Base-by-base conservation (phyloP, 169 alveolate species). In the Cryptosporidium andersoni region DNA sequence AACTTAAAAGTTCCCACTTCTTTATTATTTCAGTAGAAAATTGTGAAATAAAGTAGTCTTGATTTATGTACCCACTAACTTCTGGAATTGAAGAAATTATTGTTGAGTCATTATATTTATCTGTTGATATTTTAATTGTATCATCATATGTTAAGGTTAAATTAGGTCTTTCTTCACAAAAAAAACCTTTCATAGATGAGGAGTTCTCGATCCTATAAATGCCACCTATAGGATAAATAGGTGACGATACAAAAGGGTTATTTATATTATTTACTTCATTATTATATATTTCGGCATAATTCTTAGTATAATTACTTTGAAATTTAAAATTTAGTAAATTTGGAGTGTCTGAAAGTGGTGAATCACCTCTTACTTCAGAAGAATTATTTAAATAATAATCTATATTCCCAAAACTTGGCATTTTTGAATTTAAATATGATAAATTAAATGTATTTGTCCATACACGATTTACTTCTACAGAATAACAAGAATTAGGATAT, bases 401-500 rank as follows among this genome's bases (percentile, higher is more conserved):
- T 1, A 16, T 58, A 45, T 5, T 47, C 3, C 48, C 39, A 43
- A 14, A 25, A 37, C 34, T 51, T 11, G 39, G 9, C 1, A 37
- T 40, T 51, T 51, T 43, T 16, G 9, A 11, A 12, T 34, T 14
- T 45, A 65, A 88, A 82, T 43, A 12, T 42, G 80, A 64, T 11
- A 37, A 49, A 11, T 65, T 81, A 16, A 64, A 42, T 25, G 65
- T 40, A 4, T 64, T 34, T n/a, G 82, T 82, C 82, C 51, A 67
- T 66, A 85, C 65, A 34, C 94, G 66, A 49, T 90, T 90, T 66
- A 80, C 62, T 82, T 91, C 94, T 3, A 92, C 92, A 37, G 80
- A 64, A 68, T 89, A 91, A 64, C 93, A 91, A 2, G 91, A 91
- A 47, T 90, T 90, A 12, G 93, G 82, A 64, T 89, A 91, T n/a